Conservation (phyloP, 2,329 filamentous ascomycete species). For the Rutstroemia sp. region DNA sequence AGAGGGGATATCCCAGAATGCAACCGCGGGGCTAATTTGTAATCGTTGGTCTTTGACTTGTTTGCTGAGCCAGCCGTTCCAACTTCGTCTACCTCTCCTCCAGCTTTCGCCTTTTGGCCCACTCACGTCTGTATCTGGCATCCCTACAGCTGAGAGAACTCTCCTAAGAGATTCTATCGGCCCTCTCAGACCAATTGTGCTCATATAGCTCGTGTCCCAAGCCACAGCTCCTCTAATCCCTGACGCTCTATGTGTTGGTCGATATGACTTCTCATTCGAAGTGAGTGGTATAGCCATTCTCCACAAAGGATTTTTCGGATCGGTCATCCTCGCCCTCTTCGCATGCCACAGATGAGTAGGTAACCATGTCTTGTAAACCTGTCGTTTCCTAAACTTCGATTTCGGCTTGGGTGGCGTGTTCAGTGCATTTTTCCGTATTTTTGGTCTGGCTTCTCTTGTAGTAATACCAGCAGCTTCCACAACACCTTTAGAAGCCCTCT, state of each 20-base stretch:
- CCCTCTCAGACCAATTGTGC: constrained; percentile 74
- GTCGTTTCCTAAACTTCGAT: constrained; percentile 74
- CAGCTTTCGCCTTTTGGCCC: constrained; percentile 60
- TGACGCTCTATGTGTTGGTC: constrained; percentile 75
- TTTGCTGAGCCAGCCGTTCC: constrained; percentile 50
- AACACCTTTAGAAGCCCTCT: constrained; percentile 37
- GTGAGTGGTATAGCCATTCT: constrained; percentile 79
- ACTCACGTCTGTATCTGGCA: constrained; percentile 55
- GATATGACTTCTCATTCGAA: constrained; percentile 83
- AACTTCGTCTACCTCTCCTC: constrained; percentile 53
- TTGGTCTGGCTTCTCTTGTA: constrained; percentile 46
- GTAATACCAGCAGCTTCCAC: constrained; percentile 25
- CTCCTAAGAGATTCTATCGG: constrained; percentile 53
- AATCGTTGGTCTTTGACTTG: constrained; percentile 45
- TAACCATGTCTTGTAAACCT: constrained; percentile 84
- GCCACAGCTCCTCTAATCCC: constrained; percentile 69
- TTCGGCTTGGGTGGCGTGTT: constrained; percentile 55
- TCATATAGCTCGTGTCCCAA: constrained; percentile 94
- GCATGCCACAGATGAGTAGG: constrained; percentile 93
- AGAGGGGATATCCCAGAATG: constrained; percentile 59
- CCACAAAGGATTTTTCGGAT: constrained; percentile 75
- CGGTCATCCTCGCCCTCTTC: constrained; percentile 84
- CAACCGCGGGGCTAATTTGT: constrained; percentile 63
- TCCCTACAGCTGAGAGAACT: constrained; percentile 58
- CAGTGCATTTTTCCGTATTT: constrained; percentile 62